Percentiles rank a stretch among this genome's conserved stretches.
phyloP scores from a whole-genome alignment of 345 rosid species.

The Hypericum androsaemum region DNA sequence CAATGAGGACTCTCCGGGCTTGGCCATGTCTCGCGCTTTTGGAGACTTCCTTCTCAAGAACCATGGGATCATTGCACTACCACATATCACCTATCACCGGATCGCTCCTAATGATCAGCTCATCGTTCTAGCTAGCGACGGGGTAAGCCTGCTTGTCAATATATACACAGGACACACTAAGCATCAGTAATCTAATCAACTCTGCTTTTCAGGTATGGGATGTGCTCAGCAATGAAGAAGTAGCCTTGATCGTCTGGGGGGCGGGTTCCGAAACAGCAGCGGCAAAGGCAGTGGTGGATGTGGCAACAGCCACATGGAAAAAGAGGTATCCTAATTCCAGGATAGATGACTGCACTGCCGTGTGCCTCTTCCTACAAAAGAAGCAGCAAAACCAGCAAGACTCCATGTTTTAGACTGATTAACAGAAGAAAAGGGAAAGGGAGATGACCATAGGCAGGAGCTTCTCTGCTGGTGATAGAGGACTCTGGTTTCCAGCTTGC shows the following conservation, averaged over 20 bases:
- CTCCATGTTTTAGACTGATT: too few relatives aligned
- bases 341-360: conserved; percentile 60
- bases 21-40: conserved; percentile 94
- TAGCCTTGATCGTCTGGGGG: conserved; percentile 35
- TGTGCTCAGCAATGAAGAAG: conserved; percentile 63
- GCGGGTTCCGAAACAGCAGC: conserved; percentile 35
- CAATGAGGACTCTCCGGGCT: conserved; percentile 61
- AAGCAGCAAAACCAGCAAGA: conserved; percentile 5
- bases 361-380: conserved; percentile 48
- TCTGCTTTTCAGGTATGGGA: conserved; percentile 50
- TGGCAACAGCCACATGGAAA: conserved; percentile 52
- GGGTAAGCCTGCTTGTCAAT: conserved; percentile 30
- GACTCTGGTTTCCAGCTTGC: too few relatives aligned
- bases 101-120: conserved; percentile 44
- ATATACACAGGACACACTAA: background rate
- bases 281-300: conserved; percentile 53
- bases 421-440: too few relatives aligned
- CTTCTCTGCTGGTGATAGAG: too few relatives aligned
- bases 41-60: conserved; percentile 69
- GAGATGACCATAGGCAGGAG: too few relatives aligned
- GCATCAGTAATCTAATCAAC: too few relatives aligned
- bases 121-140: conserved; percentile 71
- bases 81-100: conserved; percentile 52
- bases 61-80: conserved; percentile 63
- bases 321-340: conserved; percentile 49